A percentile compares a stretch with the other conserved stretches of the same genome.
Conservation (phyloP, 306 rosid genomes). For the Amphicarpaea edgeworthii region DNA sequence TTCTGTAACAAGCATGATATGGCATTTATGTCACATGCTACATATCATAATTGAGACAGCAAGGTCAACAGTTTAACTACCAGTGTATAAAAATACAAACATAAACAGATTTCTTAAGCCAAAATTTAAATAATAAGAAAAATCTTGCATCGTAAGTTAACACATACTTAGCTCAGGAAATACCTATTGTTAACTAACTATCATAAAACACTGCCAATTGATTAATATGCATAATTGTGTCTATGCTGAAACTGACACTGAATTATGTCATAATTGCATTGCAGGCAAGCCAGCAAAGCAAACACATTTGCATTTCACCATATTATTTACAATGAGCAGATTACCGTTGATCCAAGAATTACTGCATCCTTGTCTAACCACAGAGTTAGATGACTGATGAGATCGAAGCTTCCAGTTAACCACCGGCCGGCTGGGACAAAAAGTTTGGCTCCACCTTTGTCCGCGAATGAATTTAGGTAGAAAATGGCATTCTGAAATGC, state of each 20-base stretch:
- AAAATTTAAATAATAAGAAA: neutral
- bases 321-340: constrained; percentile 8
- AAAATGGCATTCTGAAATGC: constrained; percentile 84
- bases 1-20: constrained; percentile 55
- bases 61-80: constrained; percentile 17
- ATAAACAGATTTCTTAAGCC: constrained; percentile 17
- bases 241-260: constrained; percentile 22
- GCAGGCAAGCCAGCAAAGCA: constrained; percentile 27
- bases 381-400: constrained; percentile 76
- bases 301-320: constrained; percentile 26
- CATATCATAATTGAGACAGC: constrained; percentile 30
- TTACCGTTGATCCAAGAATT: constrained; percentile 76
- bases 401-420: constrained; percentile 87
- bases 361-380: constrained; percentile 72
- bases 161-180: constrained; percentile 1
- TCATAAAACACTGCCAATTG: neutral
- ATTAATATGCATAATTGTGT: constrained; percentile 12
- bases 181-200: neutral
- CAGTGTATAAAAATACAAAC: constrained; percentile 29
- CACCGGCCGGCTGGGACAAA: constrained; percentile 83
- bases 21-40: constrained; percentile 34
- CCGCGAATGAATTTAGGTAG: constrained; percentile 73
- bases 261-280: constrained; percentile 22
- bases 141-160: neutral
- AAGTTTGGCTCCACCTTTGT: constrained; percentile 86